phyloP scores from a whole-genome alignment of 495 filamentous ascomycete species.

The Trichoderma orchidacearum region DNA sequence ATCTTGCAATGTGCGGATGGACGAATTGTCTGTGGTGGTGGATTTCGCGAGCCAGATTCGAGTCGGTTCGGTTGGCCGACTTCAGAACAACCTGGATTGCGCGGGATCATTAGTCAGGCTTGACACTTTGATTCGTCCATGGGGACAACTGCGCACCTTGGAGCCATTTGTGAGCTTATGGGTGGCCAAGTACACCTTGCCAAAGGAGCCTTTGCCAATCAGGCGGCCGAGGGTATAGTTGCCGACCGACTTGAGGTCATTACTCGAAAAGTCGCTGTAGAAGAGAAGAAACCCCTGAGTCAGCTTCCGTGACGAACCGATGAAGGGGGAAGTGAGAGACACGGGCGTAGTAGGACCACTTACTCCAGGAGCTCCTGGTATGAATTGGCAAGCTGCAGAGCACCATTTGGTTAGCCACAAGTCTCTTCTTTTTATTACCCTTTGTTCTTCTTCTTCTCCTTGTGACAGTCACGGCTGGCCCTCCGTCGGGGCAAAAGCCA shows the following conservation, averaged over 20 bases:
- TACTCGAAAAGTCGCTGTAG: slow-evolving; percentile 81
- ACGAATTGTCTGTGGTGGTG: slow-evolving; percentile 97
- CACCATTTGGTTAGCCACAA: slow-evolving; percentile 10
- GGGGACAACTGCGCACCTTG: slow-evolving; percentile 48
- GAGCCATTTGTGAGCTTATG: slow-evolving; percentile 98
- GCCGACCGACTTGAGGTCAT: slow-evolving; percentile 79
- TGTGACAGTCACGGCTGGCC: no score
- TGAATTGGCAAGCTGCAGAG: slow-evolving; percentile 73
- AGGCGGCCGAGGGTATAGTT: slow-evolving; percentile 86
- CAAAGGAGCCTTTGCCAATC: slow-evolving; percentile 95
- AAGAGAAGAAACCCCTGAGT: slow-evolving; percentile 9
- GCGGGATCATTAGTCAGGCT: background rate
- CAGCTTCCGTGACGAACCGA: background rate
- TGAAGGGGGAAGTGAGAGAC: background rate
- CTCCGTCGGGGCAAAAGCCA: no score
- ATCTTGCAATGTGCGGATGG: slow-evolving; percentile 89
- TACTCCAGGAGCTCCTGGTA: slow-evolving; percentile 95
- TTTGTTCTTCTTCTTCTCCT: background rate
- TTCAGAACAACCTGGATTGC: slow-evolving; percentile 80
- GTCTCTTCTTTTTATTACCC: background rate
- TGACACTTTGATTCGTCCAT: background rate
- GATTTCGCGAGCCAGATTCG: slow-evolving; percentile 91
- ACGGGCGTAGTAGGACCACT: slow-evolving; percentile 16
- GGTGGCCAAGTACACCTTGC: slow-evolving; percentile 91
- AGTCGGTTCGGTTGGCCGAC: slow-evolving; percentile 89